A percentile compares a stretch with the other conserved stretches of the same genome.
These are phyloP conservation scores for Hondaea fermentalgiana DNA, from an alignment of 108 stramenopile genomes.

Conservation along the genomic window DNA sequence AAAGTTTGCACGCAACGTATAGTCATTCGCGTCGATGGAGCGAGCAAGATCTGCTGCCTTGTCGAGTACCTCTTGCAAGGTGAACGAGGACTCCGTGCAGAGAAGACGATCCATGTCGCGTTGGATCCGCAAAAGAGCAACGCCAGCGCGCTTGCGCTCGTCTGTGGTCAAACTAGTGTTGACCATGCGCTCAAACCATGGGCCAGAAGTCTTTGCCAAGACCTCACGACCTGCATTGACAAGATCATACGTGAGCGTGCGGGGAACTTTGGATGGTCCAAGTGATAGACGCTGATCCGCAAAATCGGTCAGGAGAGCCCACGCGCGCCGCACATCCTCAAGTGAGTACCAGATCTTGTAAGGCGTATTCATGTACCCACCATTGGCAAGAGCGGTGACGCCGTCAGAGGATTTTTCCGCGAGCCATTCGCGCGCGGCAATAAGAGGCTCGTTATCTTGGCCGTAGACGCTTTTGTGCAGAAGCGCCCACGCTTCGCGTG, in stretches of 20 bases:
- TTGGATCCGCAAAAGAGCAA: neutral
- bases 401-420: neutral
- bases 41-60: neutral
- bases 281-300: neutral
- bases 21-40: neutral
- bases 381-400: neutral
- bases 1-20: neutral
- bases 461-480: neutral
- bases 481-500: neutral
- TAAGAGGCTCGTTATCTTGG: neutral
- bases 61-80: neutral
- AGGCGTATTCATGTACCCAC: neutral
- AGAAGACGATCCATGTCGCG: neutral
- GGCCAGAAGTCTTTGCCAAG: neutral
- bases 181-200: neutral
- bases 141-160: neutral
- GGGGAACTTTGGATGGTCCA: neutral
- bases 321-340: neutral
- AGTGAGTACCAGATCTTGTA: neutral
- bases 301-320: neutral
- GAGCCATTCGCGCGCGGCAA: neutral
- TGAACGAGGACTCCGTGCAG: neutral
- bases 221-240: constrained; percentile 3
- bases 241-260: neutral
- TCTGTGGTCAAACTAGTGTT: neutral